These are phyloP conservation scores for Trichoderma orchidacearum DNA, from an alignment of 495 filamentous ascomycete species.

Conservation along the genomic window DNA sequence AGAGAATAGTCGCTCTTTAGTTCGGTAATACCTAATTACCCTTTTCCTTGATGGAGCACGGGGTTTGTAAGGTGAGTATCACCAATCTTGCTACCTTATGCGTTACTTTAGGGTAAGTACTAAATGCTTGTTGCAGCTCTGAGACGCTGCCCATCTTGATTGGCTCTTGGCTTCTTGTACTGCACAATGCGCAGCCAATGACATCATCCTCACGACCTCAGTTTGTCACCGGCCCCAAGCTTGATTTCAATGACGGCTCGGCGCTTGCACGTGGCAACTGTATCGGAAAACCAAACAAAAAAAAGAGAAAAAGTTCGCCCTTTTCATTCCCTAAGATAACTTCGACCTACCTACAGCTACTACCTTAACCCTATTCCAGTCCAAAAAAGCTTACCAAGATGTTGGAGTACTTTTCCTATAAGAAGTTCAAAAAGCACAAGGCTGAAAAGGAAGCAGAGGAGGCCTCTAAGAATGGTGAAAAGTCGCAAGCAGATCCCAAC, in stretches of 20 bases:
- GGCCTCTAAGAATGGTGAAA: conserved; percentile 10
- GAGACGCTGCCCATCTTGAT: not conserved
- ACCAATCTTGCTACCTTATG: too few relatives aligned
- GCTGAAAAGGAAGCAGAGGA: conserved; percentile 22
- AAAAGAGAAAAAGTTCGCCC: not conserved
- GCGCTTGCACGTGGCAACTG: not conserved
- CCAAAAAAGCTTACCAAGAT: conserved; percentile 10
- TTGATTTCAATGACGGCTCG: not conserved
- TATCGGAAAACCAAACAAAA: conserved; percentile 10
- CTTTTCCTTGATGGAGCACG: not conserved
- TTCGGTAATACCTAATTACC: too few relatives aligned
- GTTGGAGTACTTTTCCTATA: conserved; percentile 28
- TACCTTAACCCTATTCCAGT: not conserved
- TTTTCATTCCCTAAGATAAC: too few relatives aligned
- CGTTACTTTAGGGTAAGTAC: too few relatives aligned
- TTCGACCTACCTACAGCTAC: not conserved
- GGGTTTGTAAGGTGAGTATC: too few relatives aligned
- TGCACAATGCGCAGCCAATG: not conserved
- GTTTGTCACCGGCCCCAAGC: not conserved
- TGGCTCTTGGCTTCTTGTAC: not conserved
- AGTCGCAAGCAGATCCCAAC: conserved; percentile 9
- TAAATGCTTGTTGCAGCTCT: too few relatives aligned
- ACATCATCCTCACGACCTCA: not conserved
- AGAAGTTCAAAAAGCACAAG: conserved; percentile 30
- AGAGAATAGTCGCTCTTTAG: too few relatives aligned